Conservation (phyloP, 2,329 filamentous ascomycete species). For the Trichoderma afroharzianum region DNA sequence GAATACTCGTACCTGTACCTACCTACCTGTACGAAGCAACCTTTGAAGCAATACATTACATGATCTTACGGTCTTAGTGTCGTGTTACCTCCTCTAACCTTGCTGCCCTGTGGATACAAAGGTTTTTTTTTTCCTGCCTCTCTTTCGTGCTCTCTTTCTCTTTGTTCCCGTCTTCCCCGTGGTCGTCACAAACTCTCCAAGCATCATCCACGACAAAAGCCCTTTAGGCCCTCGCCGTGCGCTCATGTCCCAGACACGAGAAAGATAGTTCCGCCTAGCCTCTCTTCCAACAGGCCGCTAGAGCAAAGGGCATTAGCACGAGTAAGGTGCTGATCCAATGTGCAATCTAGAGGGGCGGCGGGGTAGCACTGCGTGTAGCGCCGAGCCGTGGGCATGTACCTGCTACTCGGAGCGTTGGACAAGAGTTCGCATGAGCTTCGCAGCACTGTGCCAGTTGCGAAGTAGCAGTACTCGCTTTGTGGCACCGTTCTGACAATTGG, state of each 20-base stretch:
- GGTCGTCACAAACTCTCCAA: not conserved
- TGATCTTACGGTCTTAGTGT: not conserved
- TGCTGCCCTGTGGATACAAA: not conserved
- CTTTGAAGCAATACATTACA: not conserved
- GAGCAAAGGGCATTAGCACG: slow-evolving; percentile 4
- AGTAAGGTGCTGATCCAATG: slow-evolving; percentile 15
- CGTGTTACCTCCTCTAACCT: not conserved
- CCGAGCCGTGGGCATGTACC: slow-evolving; percentile 4
- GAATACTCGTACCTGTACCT: not conserved
- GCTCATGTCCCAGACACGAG: slow-evolving; percentile 5
- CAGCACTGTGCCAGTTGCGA: not conserved
- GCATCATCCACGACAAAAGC: not conserved
- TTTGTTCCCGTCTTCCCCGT: not conserved
- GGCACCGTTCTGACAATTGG: not conserved
- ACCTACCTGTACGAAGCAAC: no score
- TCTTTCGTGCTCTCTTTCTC: not conserved
- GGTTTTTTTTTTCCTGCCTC: not conserved
- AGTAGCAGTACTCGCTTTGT: not conserved
- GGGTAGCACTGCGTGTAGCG: slow-evolving; percentile 13
- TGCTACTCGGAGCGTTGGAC: slow-evolving; percentile 1
- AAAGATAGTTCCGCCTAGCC: slow-evolving; percentile 12
- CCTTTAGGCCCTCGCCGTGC: not conserved
- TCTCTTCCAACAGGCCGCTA: slow-evolving; percentile 3
- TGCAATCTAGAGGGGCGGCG: slow-evolving; percentile 17
- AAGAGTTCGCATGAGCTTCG: not conserved